Conservation (phyloP, 2,329 filamentous ascomycete genomes). For the Diaporthe vaccinii region DNA sequence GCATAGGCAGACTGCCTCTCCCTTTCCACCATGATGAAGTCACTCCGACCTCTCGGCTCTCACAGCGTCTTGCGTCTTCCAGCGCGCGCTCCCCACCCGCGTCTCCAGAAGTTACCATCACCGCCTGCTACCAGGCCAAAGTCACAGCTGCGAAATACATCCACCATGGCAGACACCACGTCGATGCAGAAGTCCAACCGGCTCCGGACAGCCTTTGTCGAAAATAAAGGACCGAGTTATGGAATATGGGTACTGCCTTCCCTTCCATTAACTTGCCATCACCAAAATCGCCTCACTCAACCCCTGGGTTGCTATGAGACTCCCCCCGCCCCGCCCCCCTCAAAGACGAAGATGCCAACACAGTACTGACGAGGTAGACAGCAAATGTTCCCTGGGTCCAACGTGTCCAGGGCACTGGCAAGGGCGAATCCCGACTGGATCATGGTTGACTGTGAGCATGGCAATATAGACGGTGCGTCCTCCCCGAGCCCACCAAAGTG, state of each 20-base stretch:
- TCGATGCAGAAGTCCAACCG: constrained; percentile 61
- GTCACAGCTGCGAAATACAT: constrained; percentile 1
- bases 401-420: constrained; percentile 71
- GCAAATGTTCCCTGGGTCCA: constrained; percentile 73
- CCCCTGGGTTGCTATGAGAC: neutral
- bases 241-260: constrained; percentile 62
- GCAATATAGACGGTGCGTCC: constrained; percentile 64
- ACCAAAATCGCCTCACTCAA: neutral
- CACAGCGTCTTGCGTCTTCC: neutral
- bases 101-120: neutral
- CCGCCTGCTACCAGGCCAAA: neutral
- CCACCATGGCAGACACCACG: constrained; percentile 42
- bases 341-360: neutral
- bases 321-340: neutral
- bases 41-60: neutral
- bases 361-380: neutral
- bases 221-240: constrained; percentile 62
- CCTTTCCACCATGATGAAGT: constrained; percentile 4
- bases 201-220: constrained; percentile 63
- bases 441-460: constrained; percentile 71
- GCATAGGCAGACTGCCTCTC: neutral
- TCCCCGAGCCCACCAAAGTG: neutral
- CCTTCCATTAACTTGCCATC: neutral
- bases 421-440: constrained; percentile 76
- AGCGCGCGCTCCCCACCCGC: neutral